Conservation (phyloP, 1,284 basidiomycete species). For the Austropuccinia psidii region DNA sequence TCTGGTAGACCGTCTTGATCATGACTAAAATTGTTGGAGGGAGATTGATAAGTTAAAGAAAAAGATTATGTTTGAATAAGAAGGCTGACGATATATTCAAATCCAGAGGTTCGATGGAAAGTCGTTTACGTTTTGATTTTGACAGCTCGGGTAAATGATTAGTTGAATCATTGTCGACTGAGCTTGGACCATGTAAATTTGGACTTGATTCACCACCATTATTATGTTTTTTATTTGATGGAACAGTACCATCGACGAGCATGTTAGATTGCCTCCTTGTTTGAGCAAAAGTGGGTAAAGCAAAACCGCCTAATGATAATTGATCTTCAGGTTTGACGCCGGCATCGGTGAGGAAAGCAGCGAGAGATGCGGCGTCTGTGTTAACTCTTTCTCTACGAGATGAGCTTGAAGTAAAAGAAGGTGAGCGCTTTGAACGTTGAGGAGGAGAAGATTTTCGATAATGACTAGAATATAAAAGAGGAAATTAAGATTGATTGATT, state of each 20-base stretch:
- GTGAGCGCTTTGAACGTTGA: not conserved
- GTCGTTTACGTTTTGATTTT: constrained; percentile 18
- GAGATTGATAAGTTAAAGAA: not conserved
- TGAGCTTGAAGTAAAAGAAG: constrained; percentile 7
- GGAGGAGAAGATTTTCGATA: constrained; percentile 19
- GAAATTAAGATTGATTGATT: constrained; percentile 31
- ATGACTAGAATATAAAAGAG: not conserved
- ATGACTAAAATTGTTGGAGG: no score
- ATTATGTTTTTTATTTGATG: not conserved
- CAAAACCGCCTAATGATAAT: constrained; percentile 18
- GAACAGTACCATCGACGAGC: not conserved
- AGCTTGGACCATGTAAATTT: not conserved
- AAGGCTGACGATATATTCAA: not conserved
- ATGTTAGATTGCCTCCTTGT: constrained; percentile 21
- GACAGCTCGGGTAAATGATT: not conserved
- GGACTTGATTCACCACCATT: not conserved
- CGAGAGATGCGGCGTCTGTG: constrained; percentile 17
- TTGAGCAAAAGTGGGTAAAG: constrained; percentile 20
- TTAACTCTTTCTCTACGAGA: constrained; percentile 11
- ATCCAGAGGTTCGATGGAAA: not conserved
- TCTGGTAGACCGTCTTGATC: no score
- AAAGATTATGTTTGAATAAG: not conserved
- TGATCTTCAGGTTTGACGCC: constrained; percentile 27
- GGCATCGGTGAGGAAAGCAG: constrained; percentile 21
- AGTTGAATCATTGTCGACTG: not conserved